Evolutionary conservation across 2,329 filamentous ascomycete genomes (phyloP).

Genomic region (Beauveria medogensis): DNA sequence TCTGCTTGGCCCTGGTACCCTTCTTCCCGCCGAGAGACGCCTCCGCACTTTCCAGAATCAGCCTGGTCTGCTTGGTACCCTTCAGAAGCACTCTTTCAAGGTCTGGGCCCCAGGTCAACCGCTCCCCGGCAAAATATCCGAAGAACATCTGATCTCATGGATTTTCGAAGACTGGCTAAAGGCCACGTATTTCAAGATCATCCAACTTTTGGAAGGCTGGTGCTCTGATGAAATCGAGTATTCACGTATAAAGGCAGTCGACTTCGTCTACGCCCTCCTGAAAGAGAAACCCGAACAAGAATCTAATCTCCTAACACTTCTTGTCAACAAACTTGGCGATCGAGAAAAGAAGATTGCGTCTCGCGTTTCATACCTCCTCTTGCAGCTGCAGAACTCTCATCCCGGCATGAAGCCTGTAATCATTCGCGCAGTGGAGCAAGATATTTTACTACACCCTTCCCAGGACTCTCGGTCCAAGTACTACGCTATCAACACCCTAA

Average conservation of each 20-base stretch:
- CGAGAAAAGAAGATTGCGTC: constrained; percentile 94
- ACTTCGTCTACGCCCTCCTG: constrained; percentile 83
- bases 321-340: constrained; percentile 96
- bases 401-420: constrained; percentile 91
- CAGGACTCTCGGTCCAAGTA: constrained; percentile 88
- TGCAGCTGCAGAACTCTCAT: constrained; percentile 82
- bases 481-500: constrained; percentile 92
- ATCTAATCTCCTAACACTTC: constrained; percentile 78
- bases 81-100: constrained; percentile 51
- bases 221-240: constrained; percentile 94
- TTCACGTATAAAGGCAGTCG: constrained; percentile 77
- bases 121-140: constrained; percentile 65
- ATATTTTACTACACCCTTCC: constrained; percentile 77
- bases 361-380: constrained; percentile 81
- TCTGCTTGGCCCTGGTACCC: constrained; percentile 78
- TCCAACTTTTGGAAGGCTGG: constrained; percentile 87
- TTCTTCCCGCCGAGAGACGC: constrained; percentile 76
- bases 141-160: constrained; percentile 78
- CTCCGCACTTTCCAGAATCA: constrained; percentile 73
- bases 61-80: constrained; percentile 61
- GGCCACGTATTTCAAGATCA: constrained; percentile 82
- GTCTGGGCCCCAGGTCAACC: constrained; percentile 61
- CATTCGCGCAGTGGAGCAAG: constrained; percentile 75
- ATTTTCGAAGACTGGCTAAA: constrained; percentile 95
- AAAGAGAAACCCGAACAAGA: constrained; percentile 98